These are phyloP conservation scores for Rhizopogon vesiculosus DNA, from an alignment of 768 basidiomycete genomes.

Conservation along the genomic window DNA sequence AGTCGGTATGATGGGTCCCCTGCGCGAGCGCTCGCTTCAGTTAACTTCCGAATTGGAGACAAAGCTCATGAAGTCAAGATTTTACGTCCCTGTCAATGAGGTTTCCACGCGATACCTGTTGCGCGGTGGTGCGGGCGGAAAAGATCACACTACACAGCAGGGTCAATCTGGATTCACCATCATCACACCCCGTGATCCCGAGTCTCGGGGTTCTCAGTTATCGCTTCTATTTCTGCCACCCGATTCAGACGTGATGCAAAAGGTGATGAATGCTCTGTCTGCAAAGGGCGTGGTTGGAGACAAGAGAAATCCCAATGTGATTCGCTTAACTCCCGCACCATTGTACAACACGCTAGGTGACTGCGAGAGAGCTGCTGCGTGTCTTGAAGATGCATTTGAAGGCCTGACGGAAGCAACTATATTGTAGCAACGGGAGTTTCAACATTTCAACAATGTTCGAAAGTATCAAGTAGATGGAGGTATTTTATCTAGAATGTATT, in stretches of 20 bases:
- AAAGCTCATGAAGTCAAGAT: slow-evolving; percentile 55
- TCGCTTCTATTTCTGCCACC: slow-evolving; percentile 76
- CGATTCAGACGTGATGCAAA: slow-evolving; percentile 59
- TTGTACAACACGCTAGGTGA: slow-evolving; percentile 85
- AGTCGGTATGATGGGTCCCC: slow-evolving; percentile 65
- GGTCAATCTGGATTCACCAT: slow-evolving; percentile 72
- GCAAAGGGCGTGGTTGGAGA: slow-evolving; percentile 85
- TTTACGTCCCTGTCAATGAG: slow-evolving; percentile 48
- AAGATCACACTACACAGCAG: slow-evolving; percentile 13
- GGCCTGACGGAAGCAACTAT: slow-evolving; percentile 11
- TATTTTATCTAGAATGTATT: slow-evolving; percentile 29
- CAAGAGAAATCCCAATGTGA: slow-evolving; percentile 87
- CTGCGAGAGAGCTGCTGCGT: slow-evolving; percentile 61
- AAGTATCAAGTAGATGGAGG: background rate
- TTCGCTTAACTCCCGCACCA: slow-evolving; percentile 81
- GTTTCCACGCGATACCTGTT: slow-evolving; percentile 25
- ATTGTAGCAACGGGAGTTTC: background rate
- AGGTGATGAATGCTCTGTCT: slow-evolving; percentile 55
- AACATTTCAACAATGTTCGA: background rate
- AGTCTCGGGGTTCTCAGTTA: slow-evolving; percentile 79
- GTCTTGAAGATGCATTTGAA: slow-evolving; percentile 57
- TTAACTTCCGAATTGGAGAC: slow-evolving; percentile 72
- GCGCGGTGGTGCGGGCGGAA: slow-evolving; percentile 15
- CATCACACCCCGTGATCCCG: slow-evolving; percentile 72
- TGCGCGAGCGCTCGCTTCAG: slow-evolving; percentile 65